Evolutionary conservation across 2,329 filamentous ascomycete genomes (phyloP).

Genomic region (Erysiphe pulchra): DNA sequence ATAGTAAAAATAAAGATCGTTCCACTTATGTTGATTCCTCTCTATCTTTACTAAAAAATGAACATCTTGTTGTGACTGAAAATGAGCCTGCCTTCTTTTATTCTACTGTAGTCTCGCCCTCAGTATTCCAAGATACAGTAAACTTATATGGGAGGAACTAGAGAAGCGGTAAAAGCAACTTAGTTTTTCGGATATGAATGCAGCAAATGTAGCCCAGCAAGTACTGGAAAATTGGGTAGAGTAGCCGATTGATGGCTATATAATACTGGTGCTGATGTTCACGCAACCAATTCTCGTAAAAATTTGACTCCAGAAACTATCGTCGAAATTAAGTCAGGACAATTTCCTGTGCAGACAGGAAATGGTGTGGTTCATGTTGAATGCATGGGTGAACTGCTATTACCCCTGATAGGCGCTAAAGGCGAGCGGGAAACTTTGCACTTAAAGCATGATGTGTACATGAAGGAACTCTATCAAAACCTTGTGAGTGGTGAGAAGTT

Average conservation of each 20-base stretch:
- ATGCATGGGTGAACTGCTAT: neutral
- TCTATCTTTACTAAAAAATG: neutral
- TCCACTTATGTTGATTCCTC: neutral
- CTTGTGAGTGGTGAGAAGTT: neutral
- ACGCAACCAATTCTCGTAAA: neutral
- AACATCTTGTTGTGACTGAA: neutral
- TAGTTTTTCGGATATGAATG: neutral
- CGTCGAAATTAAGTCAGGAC: neutral
- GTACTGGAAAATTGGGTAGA: neutral
- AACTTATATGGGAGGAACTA: neutral
- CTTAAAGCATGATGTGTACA: neutral
- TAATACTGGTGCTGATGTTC: neutral
- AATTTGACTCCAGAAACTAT: neutral
- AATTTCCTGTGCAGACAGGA: neutral
- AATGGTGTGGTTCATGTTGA: neutral
- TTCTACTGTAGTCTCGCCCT: neutral
- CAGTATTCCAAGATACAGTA: neutral
- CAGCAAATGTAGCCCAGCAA: neutral
- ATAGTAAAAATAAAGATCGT: neutral
- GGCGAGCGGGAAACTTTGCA: neutral
- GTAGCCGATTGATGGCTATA: neutral
- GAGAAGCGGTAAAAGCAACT: neutral
- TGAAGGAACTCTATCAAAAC: neutral
- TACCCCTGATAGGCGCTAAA: neutral
- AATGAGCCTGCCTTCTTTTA: neutral